Evolutionary conservation across 768 basidiomycete species (phyloP), one percentile per base, ranked within the genome.

Genomic region (Bullera alba): DNA sequence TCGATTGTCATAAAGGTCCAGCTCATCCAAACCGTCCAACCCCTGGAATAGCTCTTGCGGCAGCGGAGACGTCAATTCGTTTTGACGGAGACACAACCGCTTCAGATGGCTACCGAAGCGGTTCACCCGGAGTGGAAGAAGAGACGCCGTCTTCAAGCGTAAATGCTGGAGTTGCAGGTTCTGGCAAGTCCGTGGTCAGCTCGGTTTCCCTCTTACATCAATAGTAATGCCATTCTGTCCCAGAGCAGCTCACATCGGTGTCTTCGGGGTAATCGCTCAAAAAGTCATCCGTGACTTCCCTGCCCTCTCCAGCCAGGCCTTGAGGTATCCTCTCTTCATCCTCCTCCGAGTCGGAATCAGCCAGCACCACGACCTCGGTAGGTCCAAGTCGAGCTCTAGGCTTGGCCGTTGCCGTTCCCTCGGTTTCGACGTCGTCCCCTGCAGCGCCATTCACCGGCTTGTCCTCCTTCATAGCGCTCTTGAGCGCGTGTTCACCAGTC

Each of bases 1-100:
- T 70, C 88, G 84, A 75, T 99, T 99, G 72, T 99, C 95, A 68
- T 97, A 99, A 55, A 96, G 62, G 74, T 99, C 95, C 51, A 97
- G 73, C 56, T 97, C 95, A 65, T 90, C 86, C 29, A 99, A 74
- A 38, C 80, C 77, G 12, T 68, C 78, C 49, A 96, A 72, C 27
- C 78, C 74, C 26, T 76, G 75, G 61, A 93, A 88, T 8, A 56
- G 62, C 12, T 83, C 80, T 15, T 80, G 79, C 3, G 85, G 80
- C 56, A 91, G 82, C 38, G 95, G 77, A 23, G 75, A 73, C 0
- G 83, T 77, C 55, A 96, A 80, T 50, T 79, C 79, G 70, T 95
- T 96, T 74, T 93, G 90, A 30, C 91, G 79, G 21, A 96, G 77
- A 74, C 87, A 91, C 8, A 95, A 76, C 45, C 73, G 81, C 72